phyloP scores from a whole-genome alignment of 495 filamentous ascomycete species.

The Daldinia vernicosa region DNA sequence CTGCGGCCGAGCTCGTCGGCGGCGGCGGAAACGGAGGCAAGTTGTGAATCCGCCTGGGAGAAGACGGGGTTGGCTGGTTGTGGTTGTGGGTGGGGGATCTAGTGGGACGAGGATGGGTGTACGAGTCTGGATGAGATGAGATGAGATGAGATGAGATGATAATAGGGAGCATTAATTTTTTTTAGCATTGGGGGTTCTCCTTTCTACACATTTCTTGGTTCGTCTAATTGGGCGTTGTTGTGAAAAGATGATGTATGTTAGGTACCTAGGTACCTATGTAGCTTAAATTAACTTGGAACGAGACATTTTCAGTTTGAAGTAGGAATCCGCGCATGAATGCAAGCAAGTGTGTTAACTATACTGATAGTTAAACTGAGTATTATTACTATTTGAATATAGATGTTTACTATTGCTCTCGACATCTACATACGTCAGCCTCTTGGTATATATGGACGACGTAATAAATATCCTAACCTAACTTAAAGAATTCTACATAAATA shows the following conservation, averaged over 20 bases:
- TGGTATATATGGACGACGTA: not conserved
- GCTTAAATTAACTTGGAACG: not conserved
- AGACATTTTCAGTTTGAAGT: not conserved
- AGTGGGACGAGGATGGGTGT: not conserved
- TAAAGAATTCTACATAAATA: not conserved
- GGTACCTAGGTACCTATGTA: not conserved
- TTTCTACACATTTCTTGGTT: not conserved
- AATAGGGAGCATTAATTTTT: not conserved
- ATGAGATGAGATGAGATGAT: not conserved
- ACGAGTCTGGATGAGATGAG: not conserved
- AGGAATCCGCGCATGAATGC: conserved; percentile 6
- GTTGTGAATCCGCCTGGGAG: conserved; percentile 18
- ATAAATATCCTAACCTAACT: not conserved
- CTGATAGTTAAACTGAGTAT: not conserved
- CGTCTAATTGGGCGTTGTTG: conserved; percentile 8
- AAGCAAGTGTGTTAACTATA: not conserved
- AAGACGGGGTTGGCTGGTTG: not conserved
- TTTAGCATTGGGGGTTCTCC: not conserved
- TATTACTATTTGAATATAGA: not conserved
- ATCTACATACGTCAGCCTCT: too few species aligned
- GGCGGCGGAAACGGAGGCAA: conserved; percentile 25
- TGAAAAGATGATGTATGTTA: conserved; percentile 15
- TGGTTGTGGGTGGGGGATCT: not conserved
- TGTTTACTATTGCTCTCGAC: too few species aligned
- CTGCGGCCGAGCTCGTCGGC: conserved; percentile 80